Base-by-base conservation (phyloP, 495 filamentous ascomycete genomes). In the Xylaria intraflava region DNA sequence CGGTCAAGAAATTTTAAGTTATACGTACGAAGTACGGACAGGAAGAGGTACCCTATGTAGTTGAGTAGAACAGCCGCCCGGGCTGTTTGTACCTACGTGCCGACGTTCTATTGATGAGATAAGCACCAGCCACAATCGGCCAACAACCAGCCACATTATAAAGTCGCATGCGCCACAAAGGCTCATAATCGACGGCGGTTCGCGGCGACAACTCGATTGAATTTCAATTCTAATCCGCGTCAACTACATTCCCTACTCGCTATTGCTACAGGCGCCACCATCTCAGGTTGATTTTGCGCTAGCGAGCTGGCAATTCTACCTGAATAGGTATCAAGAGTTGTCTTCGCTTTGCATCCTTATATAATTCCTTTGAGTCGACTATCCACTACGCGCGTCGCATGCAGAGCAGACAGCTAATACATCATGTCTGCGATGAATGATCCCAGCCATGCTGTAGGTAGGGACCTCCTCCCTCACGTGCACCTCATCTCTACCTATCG, bases 401-500 rank as follows among this genome's bases (percentile, higher is more conserved):
- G 26, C 46, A 20, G 8, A 29, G 20, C 30, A 47, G 33, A 53
- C 36, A 43, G 44, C n/a, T n/a, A n/a, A n/a, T n/a, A n/a, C 45
- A 56, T 51, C 41, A 66, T 66, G 61, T 60, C 62, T 42, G 43
- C 59, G 53, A 85, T 85, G 81, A 77, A 79, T 54, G 83, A 87
- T 65, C 84, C 85, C 49, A 82, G 81, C 51, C 69, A 72, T 64
- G 80, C 80, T 61, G 78, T 88, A 55, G 78, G 79, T 49, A 73
- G 68, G 63, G 74, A 82, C 55, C 70, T 88, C 74, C 79, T 93
- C 63, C 85, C 85, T 11, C 90, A 96, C 69, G 83, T 95, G 61
- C 90, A 96, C 61, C 78, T 95, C 31, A 70, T 95, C 12, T 94
- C 89, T 45, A 83, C 82, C 22, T 83, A 84, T 61, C 76, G 81